These are phyloP conservation scores for Coriolopsis trogii DNA, from an alignment of 1,284 basidiomycete species.

Conservation along the genomic window DNA sequence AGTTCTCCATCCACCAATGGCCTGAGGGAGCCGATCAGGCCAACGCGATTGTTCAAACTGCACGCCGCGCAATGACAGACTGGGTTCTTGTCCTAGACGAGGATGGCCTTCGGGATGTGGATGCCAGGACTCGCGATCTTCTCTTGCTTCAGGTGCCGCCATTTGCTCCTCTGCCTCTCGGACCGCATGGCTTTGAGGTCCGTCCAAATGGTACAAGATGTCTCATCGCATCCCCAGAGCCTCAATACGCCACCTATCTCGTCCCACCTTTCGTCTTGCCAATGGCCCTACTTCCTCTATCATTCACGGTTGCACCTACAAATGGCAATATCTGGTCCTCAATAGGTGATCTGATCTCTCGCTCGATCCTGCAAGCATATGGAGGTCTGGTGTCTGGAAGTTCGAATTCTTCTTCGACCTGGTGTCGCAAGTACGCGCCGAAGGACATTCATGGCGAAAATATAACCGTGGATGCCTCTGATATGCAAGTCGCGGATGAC, in stretches of 20 bases:
- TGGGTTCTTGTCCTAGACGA: conserved; percentile 57
- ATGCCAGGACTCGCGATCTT: conserved; percentile 33
- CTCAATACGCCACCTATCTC: conserved; percentile 48
- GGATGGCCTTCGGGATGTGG: conserved; percentile 38
- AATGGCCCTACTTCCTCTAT: conserved; percentile 34
- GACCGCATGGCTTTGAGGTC: conserved; percentile 44
- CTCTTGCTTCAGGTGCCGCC: conserved; percentile 40
- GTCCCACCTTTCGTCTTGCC: conserved; percentile 60
- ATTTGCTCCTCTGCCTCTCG: conserved; percentile 42
- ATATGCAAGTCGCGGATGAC: too few relatives aligned
- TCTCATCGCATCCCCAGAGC: conserved; percentile 28
- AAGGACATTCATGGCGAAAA: neutral
- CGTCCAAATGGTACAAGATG: conserved; percentile 32
- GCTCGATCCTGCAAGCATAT: conserved; percentile 19
- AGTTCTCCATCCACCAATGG: conserved; percentile 47
- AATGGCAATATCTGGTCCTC: conserved; percentile 42
- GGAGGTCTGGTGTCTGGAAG: conserved; percentile 37
- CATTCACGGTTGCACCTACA: conserved; percentile 19
- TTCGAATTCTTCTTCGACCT: conserved; percentile 14
- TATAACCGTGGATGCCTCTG: too few relatives aligned
- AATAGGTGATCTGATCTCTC: conserved; percentile 41
- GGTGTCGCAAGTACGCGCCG: conserved; percentile 26
- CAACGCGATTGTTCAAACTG: conserved; percentile 38
- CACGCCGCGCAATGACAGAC: conserved; percentile 43
- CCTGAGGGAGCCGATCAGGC: conserved; percentile 30